Base-by-base conservation (phyloP, 257 asterid genomes). In the Salvia miltiorrhiza region DNA sequence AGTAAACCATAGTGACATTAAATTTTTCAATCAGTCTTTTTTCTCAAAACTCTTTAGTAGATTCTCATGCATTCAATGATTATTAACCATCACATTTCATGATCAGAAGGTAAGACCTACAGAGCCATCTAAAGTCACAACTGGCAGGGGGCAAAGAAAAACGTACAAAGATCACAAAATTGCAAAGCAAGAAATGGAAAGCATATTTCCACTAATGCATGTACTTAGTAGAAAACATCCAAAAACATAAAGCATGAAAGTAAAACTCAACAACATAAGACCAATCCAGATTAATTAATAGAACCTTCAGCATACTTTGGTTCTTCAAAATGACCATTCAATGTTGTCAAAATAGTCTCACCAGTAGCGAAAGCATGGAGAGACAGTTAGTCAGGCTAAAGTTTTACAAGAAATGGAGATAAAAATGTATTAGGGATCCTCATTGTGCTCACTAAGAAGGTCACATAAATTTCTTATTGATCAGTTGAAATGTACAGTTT, bases 71-170 rank as follows among this genome's bases (percentile, higher is more conserved):
- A 69, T 30, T 63, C 9, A 65, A n/a, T n/a, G n/a, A n/a, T n/a
- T n/a, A n/a, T n/a, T n/a, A n/a, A n/a, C n/a, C n/a, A n/a, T n/a
- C n/a, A n/a, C n/a, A n/a, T n/a, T n/a, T n/a, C n/a, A n/a, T n/a
- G n/a, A n/a, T n/a, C n/a, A n/a, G n/a, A n/a, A 72, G 65, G 65
- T 17, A 66, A 49, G 32, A 39, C 35, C 33, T 50, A 62, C 16
- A n/a, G 47, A 41, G 9, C 65, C 30, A 35, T 9, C 65, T 20
- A 59, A 17, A 17, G 32, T 63, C 32, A 8, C 17, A 64, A 32
- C 26, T 35, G 48, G 24, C 19, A 39, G 65, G 66, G 66, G 17
- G 24, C 58, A 63, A 52, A 63, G 58, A 52, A 41, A 63, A 59
- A 35, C 30, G n/a, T n/a, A 43, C 13, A 20, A 52, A 0, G 56